A percentile compares a stretch with the other conserved stretches of the same genome.
Conservation (phyloP, 768 basidiomycete genomes). For the Lyophyllum atratum region DNA sequence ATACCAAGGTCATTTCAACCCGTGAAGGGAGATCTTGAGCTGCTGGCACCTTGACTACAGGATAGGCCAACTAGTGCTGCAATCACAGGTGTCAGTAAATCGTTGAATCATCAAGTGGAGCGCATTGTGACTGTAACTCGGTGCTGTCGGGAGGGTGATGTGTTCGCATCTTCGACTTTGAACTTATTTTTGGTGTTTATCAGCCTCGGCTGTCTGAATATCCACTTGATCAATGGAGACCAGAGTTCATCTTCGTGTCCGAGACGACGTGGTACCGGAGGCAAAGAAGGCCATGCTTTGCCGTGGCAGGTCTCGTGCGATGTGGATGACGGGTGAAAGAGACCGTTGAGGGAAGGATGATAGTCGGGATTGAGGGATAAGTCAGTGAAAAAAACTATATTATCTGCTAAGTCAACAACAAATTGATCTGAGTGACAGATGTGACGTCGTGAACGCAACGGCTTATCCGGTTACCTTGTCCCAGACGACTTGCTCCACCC, state of each 20-base stretch:
- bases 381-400: neutral
- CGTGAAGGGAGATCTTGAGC: too few relatives aligned
- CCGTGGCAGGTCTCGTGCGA: neutral
- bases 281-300: neutral
- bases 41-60: too few relatives aligned
- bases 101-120: neutral
- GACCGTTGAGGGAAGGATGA: neutral
- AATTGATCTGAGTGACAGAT: slow-evolving; percentile 10
- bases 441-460: slow-evolving; percentile 9
- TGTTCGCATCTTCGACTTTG: too few relatives aligned
- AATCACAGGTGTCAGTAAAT: neutral
- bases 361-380: neutral
- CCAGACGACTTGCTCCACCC: slow-evolving; percentile 6
- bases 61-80: too few relatives aligned
- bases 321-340: neutral
- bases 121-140: neutral
- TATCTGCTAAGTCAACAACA: slow-evolving; percentile 3
- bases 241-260: neutral
- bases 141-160: neutral
- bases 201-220: too few relatives aligned
- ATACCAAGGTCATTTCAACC: too few relatives aligned
- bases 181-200: too few relatives aligned
- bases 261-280: neutral
- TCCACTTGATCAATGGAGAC: too few relatives aligned
- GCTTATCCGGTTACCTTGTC: neutral